Percentiles rank a stretch among this genome's conserved stretches.
These are phyloP conservation scores for Gracilaria domingensis DNA, from an alignment of 23 red algal species.

Conservation along the genomic window DNA sequence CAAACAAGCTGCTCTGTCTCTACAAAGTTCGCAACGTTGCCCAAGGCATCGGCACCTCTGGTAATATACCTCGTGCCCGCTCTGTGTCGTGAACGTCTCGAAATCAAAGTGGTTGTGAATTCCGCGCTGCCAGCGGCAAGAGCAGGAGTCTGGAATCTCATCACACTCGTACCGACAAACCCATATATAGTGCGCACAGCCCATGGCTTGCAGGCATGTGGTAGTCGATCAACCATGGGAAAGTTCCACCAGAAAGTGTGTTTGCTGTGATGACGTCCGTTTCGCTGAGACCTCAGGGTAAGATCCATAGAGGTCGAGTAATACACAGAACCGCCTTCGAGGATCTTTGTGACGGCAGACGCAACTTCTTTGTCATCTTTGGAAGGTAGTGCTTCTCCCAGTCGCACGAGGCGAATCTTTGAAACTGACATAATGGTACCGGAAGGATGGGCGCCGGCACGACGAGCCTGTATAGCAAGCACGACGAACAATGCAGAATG, in stretches of 20 bases:
- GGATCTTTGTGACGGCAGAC: slow-evolving; percentile 72
- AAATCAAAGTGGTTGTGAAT: slow-evolving; percentile 78
- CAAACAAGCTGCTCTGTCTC: slow-evolving; percentile 96
- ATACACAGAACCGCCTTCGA: slow-evolving; percentile 87
- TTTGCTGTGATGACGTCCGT: neutral
- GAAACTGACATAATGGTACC: slow-evolving; percentile 57
- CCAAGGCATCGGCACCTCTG: slow-evolving; percentile 85
- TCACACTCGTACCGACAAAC: slow-evolving; percentile 74
- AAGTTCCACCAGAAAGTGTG: slow-evolving; percentile 94
- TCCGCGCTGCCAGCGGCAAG: slow-evolving; percentile 32
- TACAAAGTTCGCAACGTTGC: slow-evolving; percentile 99
- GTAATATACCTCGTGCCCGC: slow-evolving; percentile 93
- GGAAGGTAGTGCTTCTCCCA: slow-evolving; percentile 47
- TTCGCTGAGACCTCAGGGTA: slow-evolving; percentile 42
- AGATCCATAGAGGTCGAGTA: slow-evolving; percentile 78
- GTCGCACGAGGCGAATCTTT: slow-evolving; percentile 64
- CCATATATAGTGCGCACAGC: slow-evolving; percentile 78
- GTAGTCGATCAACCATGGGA: slow-evolving; percentile 68
- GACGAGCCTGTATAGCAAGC: slow-evolving; percentile 64
- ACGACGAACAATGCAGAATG: slow-evolving; percentile 72
- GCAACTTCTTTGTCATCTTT: slow-evolving; percentile 79
- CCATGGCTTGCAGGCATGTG: slow-evolving; percentile 36
- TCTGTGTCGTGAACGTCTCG: slow-evolving; percentile 74
- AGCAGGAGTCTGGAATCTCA: slow-evolving; percentile 56
- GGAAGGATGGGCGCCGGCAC: slow-evolving; percentile 66